phyloP scores from a whole-genome alignment of 2,329 filamentous ascomycete species.

The Alternaria triticimaculans region DNA sequence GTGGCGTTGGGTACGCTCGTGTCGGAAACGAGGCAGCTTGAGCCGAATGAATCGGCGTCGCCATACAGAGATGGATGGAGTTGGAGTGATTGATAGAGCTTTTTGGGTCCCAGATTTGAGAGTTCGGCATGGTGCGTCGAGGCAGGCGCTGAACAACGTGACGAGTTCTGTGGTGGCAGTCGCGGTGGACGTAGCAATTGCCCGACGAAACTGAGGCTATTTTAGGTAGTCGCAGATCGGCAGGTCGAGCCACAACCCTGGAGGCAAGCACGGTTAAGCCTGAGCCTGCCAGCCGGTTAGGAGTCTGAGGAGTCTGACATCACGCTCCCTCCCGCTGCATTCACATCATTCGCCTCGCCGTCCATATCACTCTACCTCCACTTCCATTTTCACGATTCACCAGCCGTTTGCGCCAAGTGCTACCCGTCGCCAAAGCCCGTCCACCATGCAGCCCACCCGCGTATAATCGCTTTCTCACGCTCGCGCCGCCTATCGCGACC shows the following conservation, averaged over 20 bases:
- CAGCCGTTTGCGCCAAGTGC: constrained; percentile 6
- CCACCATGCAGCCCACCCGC: constrained; percentile 29
- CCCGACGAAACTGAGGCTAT: constrained; percentile 15
- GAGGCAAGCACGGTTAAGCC: background rate
- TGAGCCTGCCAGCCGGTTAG: background rate
- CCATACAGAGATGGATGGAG: background rate
- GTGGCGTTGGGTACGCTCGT: constrained; percentile 9
- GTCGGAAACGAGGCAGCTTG: constrained; percentile 21
- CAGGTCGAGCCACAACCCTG: constrained; percentile 18
- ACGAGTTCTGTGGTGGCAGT: background rate
- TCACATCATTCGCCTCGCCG: background rate
- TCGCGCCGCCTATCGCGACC: constrained; percentile 5
- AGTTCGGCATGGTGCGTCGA: constrained; percentile 12
- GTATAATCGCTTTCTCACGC: constrained; percentile 30
- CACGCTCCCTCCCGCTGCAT: constrained; percentile 5
- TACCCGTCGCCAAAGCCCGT: constrained; percentile 10
- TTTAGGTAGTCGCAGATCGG: constrained; percentile 26
- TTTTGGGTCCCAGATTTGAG: constrained; percentile 5
- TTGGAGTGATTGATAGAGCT: background rate
- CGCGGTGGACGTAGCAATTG: background rate
- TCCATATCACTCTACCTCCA: background rate
- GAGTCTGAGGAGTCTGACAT: constrained; percentile 13
- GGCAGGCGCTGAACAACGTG: background rate
- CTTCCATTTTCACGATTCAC: background rate
- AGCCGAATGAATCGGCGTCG: background rate